These are phyloP conservation scores for Penicillium dipodomyicola DNA, from an alignment of 495 filamentous ascomycete genomes.

Conservation along the genomic window DNA sequence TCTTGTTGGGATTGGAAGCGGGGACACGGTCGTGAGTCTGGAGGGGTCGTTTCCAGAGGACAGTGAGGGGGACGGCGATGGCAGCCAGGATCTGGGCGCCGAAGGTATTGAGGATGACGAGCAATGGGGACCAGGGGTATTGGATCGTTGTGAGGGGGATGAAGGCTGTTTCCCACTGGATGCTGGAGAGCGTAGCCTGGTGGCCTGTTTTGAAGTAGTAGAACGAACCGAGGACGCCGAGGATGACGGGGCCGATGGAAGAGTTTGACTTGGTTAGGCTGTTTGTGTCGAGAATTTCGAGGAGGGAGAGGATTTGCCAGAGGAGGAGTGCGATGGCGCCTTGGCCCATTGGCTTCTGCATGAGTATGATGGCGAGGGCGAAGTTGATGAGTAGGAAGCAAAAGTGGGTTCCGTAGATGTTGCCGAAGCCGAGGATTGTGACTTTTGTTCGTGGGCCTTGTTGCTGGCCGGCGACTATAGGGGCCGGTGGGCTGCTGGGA, in stretches of 20 bases:
- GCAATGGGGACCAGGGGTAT: slow-evolving; percentile 85
- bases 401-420: slow-evolving; percentile 87
- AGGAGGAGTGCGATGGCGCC: slow-evolving; percentile 74
- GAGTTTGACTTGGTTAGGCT: slow-evolving; percentile 57
- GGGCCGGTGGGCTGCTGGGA: slow-evolving; percentile 35
- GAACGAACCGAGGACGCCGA: slow-evolving; percentile 83
- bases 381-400: slow-evolving; percentile 79
- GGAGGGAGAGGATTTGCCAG: slow-evolving; percentile 81
- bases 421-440: slow-evolving; percentile 86
- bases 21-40: slow-evolving; percentile 34
- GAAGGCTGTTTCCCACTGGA: slow-evolving; percentile 98
- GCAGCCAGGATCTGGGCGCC: slow-evolving; percentile 83
- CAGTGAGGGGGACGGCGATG: slow-evolving; percentile 72
- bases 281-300: slow-evolving; percentile 85
- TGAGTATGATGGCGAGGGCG: slow-evolving; percentile 67
- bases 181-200: slow-evolving; percentile 79
- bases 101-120: slow-evolving; percentile 81
- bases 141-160: slow-evolving; percentile 77
- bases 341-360: slow-evolving; percentile 93
- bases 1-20: slow-evolving; percentile 33
- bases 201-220: slow-evolving; percentile 98
- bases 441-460: slow-evolving; percentile 52
- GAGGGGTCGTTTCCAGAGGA: slow-evolving; percentile 77
- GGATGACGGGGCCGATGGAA: slow-evolving; percentile 75
- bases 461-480: slow-evolving; percentile 29